A percentile compares a stretch with the other conserved stretches of the same genome.
Evolutionary conservation across 2,329 filamentous ascomycete genomes (phyloP).

Genomic region (Talaromyces piceae): DNA sequence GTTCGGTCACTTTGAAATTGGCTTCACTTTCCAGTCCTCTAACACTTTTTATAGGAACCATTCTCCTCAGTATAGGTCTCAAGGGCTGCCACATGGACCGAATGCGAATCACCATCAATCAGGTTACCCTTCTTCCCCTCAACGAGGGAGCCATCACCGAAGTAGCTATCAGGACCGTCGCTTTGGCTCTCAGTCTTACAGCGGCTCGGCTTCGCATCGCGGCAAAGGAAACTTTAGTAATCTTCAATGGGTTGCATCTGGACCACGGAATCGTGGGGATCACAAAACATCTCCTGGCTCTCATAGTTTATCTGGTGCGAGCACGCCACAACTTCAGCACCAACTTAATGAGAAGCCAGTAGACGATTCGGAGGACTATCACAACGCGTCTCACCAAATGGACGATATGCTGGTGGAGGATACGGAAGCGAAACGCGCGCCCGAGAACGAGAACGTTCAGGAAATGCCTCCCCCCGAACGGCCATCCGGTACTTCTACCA

Average conservation of each 20-base stretch:
- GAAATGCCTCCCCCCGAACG: conserved; percentile 51
- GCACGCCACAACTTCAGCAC: conserved; percentile 14
- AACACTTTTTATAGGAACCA: conserved; percentile 39
- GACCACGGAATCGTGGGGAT: conserved; percentile 46
- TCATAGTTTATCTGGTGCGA: conserved; percentile 23
- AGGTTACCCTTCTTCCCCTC: conserved; percentile 42
- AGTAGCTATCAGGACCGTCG: conserved; percentile 48
- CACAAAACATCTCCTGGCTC: conserved; percentile 34
- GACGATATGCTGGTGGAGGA: conserved; percentile 48
- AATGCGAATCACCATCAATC: conserved; percentile 45
- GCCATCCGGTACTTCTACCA: conserved; percentile 45
- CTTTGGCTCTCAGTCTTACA: conserved; percentile 43
- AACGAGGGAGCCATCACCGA: conserved; percentile 55
- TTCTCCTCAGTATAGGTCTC: conserved; percentile 54
- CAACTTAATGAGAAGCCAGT: conserved; percentile 23
- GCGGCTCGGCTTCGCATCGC: conserved; percentile 37
- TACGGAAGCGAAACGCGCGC: conserved; percentile 44
- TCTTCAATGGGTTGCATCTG: conserved; percentile 61
- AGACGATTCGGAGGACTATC: conserved; percentile 44
- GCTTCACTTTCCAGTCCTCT: not conserved
- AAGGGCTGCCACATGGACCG: conserved; percentile 48
- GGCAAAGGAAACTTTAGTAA: conserved; percentile 58
- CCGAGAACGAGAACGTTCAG: conserved; percentile 32
- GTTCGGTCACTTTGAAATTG: conserved; percentile 17
- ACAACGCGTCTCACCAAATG: not conserved